A percentile compares a stretch with the other conserved stretches of the same genome.
These are phyloP conservation scores for Colletotrichum scovillei DNA, from an alignment of 2,329 filamentous ascomycete species.

Conservation along the genomic window DNA sequence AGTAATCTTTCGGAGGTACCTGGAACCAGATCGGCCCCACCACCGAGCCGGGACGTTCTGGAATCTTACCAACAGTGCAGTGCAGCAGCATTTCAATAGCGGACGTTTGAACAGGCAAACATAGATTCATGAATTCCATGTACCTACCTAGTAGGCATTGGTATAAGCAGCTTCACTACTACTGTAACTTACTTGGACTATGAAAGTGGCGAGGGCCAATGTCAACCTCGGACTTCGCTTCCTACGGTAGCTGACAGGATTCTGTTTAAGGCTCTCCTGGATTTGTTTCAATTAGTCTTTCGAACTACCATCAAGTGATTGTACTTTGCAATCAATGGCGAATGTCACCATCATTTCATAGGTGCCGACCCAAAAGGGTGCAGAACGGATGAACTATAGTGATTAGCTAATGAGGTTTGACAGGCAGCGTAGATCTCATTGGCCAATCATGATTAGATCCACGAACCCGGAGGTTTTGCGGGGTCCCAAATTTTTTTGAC, in stretches of 20 bases:
- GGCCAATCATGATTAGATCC: conserved; percentile 25
- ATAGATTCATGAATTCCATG: too few relatives aligned
- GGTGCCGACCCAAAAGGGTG: not conserved
- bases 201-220: too few relatives aligned
- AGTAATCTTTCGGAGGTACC: conserved; percentile 3
- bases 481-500: conserved; percentile 35
- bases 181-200: too few relatives aligned
- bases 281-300: too few relatives aligned
- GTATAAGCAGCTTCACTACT: too few relatives aligned
- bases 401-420: conserved; percentile 11
- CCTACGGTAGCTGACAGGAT: not conserved
- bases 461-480: conserved; percentile 19
- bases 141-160: too few relatives aligned
- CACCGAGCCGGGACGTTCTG: not conserved
- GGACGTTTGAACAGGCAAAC: too few relatives aligned
- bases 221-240: not conserved
- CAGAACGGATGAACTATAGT: not conserved
- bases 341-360: not conserved
- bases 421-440: conserved; percentile 14
- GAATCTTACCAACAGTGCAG: not conserved
- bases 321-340: not conserved
- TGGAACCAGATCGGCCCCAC: not conserved
- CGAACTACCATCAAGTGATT: too few relatives aligned
- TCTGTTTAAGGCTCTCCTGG: not conserved
- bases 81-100: not conserved